Evolutionary conservation across 768 basidiomycete species (phyloP).

Genomic region (Auricularia sp.): DNA sequence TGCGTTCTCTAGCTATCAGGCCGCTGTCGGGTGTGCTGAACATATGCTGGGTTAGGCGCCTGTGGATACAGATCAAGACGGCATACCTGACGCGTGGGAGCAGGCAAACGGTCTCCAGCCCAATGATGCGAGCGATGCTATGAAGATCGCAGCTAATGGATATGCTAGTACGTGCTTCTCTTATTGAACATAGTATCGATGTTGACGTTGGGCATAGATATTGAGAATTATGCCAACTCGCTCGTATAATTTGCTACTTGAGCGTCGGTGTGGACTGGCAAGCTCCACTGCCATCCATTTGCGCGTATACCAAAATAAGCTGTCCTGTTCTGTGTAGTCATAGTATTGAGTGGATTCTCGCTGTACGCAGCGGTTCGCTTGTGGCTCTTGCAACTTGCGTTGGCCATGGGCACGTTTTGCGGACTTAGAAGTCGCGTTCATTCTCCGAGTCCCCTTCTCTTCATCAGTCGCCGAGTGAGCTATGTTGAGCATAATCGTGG

Average conservation of each 20-base stretch:
- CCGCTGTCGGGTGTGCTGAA: neutral
- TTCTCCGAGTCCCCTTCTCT: too few relatives aligned
- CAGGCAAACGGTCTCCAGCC: slow-evolving; percentile 23
- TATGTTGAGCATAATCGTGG: too few relatives aligned
- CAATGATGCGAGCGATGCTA: slow-evolving; percentile 19
- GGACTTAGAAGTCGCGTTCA: too few relatives aligned
- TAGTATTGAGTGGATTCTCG: too few relatives aligned
- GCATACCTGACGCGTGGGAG: slow-evolving; percentile 26
- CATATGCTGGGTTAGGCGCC: slow-evolving; percentile 9
- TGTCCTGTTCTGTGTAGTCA: too few relatives aligned
- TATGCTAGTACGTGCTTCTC: slow-evolving; percentile 23
- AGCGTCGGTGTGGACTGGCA: too few relatives aligned
- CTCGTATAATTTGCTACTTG: slow-evolving; percentile 3
- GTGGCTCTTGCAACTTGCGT: too few relatives aligned
- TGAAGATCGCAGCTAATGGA: slow-evolving; percentile 23
- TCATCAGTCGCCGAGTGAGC: too few relatives aligned
- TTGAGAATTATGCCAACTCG: slow-evolving; percentile 29
- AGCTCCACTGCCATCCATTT: too few relatives aligned
- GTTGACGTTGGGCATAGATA: slow-evolving; percentile 16
- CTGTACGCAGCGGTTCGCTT: too few relatives aligned
- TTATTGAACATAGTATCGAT: neutral
- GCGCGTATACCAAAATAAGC: too few relatives aligned
- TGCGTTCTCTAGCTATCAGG: neutral
- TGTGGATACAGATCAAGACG: slow-evolving; percentile 22
- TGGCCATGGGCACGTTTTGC: too few relatives aligned